Conservation (phyloP, 768 basidiomycete species). For the Mycena epipterygia region DNA sequence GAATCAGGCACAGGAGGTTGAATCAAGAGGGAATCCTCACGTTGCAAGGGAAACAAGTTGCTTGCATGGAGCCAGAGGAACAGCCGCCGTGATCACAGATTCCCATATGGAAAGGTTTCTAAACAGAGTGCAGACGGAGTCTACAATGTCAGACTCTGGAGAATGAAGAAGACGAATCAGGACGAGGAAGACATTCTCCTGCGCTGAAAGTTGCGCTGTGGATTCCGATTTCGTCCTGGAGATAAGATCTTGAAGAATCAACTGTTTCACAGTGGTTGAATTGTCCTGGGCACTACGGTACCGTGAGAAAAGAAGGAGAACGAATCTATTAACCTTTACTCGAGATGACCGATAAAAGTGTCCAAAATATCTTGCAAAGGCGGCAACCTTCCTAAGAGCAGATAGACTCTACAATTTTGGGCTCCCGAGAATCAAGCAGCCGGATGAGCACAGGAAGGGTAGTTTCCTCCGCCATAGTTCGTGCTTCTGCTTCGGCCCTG, state of each 20-base stretch:
- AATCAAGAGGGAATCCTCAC: not conserved
- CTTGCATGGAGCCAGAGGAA: not conserved
- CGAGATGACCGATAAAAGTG: not conserved
- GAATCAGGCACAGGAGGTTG: not conserved
- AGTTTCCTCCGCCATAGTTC: not conserved
- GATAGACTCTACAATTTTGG: not conserved
- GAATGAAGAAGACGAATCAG: not conserved
- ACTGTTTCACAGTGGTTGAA: not conserved
- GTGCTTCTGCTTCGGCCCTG: not conserved
- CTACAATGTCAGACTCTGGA: not conserved
- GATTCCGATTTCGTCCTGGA: not conserved
- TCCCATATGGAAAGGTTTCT: not conserved
- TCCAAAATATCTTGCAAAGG: not conserved
- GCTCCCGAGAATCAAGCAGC: not conserved
- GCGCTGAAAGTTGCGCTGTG: not conserved
- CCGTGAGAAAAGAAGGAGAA: not conserved
- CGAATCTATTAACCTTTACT: not conserved
- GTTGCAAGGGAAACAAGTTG: not conserved
- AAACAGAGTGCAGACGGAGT: not conserved
- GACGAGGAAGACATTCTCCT: not conserved
- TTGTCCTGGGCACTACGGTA: not conserved
- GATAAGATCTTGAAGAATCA: not conserved
- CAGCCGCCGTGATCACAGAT: not conserved
- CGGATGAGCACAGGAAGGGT: not conserved
- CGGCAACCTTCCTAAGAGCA: not conserved